These are phyloP conservation scores for Hymenoscyphus scutula DNA, from an alignment of 2,329 filamentous ascomycete species.

Conservation along the genomic window DNA sequence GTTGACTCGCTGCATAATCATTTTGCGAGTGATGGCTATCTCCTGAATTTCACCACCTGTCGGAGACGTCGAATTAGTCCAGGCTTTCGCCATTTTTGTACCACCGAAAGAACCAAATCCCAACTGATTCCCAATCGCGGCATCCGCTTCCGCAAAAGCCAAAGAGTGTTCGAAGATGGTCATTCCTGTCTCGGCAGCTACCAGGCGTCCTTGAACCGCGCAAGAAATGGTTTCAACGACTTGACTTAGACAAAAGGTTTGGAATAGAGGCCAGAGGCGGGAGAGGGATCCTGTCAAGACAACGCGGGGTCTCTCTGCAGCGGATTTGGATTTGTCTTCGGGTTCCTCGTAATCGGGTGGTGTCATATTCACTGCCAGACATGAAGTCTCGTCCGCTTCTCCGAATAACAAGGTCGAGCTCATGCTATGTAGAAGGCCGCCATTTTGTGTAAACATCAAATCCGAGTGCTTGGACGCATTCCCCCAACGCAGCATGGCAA, in stretches of 20 bases:
- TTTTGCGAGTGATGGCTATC: slow-evolving; percentile 56
- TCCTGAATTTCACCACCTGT: slow-evolving; percentile 35
- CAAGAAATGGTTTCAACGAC: slow-evolving; percentile 87
- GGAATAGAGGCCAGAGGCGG: slow-evolving; percentile 71
- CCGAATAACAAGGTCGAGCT: slow-evolving; percentile 72
- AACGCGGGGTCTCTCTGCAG: slow-evolving; percentile 13
- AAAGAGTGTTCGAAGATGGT: slow-evolving; percentile 94
- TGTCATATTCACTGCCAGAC: slow-evolving; percentile 71
- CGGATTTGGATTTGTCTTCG: slow-evolving; percentile 26
- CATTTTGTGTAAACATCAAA: slow-evolving; percentile 68
- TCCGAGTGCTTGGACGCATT: slow-evolving; percentile 62
- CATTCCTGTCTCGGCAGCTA: slow-evolving; percentile 88
- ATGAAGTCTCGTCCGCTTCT: slow-evolving; percentile 71
- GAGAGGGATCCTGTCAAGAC: slow-evolving; percentile 67
- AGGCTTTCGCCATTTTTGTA: slow-evolving; percentile 23
- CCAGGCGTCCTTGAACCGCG: slow-evolving; percentile 77
- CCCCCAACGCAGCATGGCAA: slow-evolving; percentile 67
- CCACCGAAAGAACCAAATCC: slow-evolving; percentile 58
- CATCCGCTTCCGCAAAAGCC: slow-evolving; percentile 93
- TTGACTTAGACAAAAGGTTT: slow-evolving; percentile 70
- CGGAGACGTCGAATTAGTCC: slow-evolving; percentile 22
- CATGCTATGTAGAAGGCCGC: slow-evolving; percentile 67
- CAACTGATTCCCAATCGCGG: slow-evolving; percentile 77
- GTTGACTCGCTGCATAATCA: slow-evolving; percentile 78
- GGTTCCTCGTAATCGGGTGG: slow-evolving; percentile 50